Evolutionary conservation across 345 rosid genomes (phyloP).

Genomic region (Luvunga scandens): DNA sequence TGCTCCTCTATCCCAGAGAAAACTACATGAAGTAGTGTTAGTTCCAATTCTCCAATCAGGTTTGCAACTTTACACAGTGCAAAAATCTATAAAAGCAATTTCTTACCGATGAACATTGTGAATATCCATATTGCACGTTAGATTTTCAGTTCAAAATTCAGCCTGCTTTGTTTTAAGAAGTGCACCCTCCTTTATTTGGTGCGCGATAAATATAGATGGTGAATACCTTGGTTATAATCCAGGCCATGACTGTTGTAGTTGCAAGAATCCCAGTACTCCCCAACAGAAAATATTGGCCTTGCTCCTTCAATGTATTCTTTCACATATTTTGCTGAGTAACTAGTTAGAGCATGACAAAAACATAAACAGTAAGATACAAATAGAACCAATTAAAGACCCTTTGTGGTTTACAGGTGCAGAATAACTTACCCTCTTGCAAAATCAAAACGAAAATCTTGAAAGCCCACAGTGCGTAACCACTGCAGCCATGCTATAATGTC

Average conservation of each 20-base stretch:
- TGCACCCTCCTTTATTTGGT: constrained; percentile 2
- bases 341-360: constrained; percentile 25
- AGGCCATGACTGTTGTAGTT: constrained; percentile 52
- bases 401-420: background rate
- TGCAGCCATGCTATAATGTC: constrained; percentile 77
- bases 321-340: constrained; percentile 76
- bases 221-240: constrained; percentile 84
- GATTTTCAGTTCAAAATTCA: constrained; percentile 1
- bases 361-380: background rate
- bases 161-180: background rate
- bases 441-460: constrained; percentile 93
- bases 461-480: constrained; percentile 69
- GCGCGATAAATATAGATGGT: background rate
- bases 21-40: background rate
- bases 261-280: constrained; percentile 96
- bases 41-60: background rate
- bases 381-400: background rate
- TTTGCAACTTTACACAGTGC: background rate
- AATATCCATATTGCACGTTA: background rate
- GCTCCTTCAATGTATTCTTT: constrained; percentile 86
- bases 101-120: background rate
- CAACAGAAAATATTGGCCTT: constrained; percentile 79
- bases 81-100: background rate
- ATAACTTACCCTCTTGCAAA: constrained; percentile 73
- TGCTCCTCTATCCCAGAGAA: background rate